A percentile compares a stretch with the other conserved stretches of the same genome.
These are phyloP conservation scores for Auricularia auricula-judae DNA, from an alignment of 768 basidiomycete species.

Conservation along the genomic window DNA sequence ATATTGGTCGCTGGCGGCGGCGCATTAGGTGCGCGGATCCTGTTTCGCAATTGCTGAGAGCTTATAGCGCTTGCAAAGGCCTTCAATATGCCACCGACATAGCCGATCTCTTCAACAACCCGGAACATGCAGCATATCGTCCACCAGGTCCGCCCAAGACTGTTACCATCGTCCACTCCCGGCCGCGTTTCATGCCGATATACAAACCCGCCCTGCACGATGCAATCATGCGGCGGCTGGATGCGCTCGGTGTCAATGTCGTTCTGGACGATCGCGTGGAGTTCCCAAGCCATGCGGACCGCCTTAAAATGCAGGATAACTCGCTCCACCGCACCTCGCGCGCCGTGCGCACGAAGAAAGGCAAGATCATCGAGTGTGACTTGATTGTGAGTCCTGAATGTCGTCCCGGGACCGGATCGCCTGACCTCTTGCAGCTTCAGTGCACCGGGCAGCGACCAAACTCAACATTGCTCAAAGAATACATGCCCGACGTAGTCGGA, in stretches of 20 bases:
- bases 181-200: background rate
- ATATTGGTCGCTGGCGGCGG: background rate
- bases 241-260: background rate
- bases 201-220: background rate
- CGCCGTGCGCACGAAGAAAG: background rate
- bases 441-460: background rate
- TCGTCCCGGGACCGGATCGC: background rate
- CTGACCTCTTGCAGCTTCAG: background rate
- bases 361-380: background rate
- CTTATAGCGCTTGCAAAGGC: background rate
- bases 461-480: background rate
- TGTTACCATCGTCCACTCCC: background rate
- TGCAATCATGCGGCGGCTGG: background rate
- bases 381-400: background rate
- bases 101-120: background rate
- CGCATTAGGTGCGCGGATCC: background rate
- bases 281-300: background rate
- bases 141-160: background rate
- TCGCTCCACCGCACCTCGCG: background rate
- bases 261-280: background rate
- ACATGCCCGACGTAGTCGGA: background rate
- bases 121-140: background rate
- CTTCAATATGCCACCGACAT: background rate
- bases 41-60: background rate
- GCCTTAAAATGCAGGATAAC: background rate